Evolutionary conservation across 768 basidiomycete species (phyloP), one percentile per base, ranked within the genome.

Genomic region (Termitomyces sp.): DNA sequence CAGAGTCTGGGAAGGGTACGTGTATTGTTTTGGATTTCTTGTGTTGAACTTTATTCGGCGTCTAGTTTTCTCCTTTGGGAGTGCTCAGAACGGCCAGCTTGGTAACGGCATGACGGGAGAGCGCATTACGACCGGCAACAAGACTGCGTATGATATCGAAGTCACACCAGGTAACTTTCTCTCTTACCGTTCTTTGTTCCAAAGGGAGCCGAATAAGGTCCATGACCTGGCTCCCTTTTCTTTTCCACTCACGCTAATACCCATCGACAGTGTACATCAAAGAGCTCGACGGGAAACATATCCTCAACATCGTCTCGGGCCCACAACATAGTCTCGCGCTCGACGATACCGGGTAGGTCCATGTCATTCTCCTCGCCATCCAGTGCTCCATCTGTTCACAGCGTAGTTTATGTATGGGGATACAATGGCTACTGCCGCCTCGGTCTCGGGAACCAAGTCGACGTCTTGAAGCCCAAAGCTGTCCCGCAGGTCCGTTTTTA

Each of bases 21-120:
- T 69, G 27, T 42, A 8, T 37, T 47, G 22, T 1, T 1, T 45
- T 20, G 12, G 9, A 0, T n/a, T 15, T 1, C 1, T 45, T 3
- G 9, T 16, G 13, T 24, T n/a, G 6, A 5, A 16, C 16, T 33
- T 49, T 3, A 57, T 61, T 50, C 49, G 37, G 44, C 5, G 11
- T n/a, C 51, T 64, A 90, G 93, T 96, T 2, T 98, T 89, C 66
- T 81, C 93, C 1, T 89, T 94, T 62, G 96, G 96, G 36, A 95
- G 91, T 53, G 92, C 87, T 22, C 95, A 97, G 72, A 87, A 92
- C 59, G 96, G 96, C 1, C 95, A 97, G 63, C 78, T 98, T 0
- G 96, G 94, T 0, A 95, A 93, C 69, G 96, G 95, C 18, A 85
- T 85, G 62, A 95, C 93, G 0, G 93, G 95, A n/a, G 94, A 96